phyloP scores from a whole-genome alignment of 768 basidiomycete genomes.

The Amanita thiersii region DNA sequence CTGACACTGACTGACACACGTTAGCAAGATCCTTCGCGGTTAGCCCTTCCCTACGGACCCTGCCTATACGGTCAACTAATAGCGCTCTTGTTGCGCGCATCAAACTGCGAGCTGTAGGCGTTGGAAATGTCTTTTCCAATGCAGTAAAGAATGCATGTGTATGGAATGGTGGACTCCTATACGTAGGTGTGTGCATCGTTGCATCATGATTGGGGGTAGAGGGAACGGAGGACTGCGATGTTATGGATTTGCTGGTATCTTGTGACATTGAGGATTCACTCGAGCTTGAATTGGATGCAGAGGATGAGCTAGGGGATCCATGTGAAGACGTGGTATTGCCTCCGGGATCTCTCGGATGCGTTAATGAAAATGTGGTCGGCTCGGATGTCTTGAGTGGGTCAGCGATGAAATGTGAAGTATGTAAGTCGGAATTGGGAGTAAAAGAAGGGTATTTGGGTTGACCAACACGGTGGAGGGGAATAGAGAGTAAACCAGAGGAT shows the following conservation, averaged over 20 bases:
- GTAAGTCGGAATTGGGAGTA: neutral
- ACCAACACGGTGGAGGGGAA: neutral
- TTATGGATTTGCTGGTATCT: neutral
- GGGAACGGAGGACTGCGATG: neutral
- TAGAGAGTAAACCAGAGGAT: too few relatives aligned
- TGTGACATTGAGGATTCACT: neutral
- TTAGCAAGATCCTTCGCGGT: slow-evolving; percentile 76
- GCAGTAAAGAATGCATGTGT: slow-evolving; percentile 71
- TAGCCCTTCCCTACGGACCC: slow-evolving; percentile 65
- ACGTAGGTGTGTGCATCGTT: slow-evolving; percentile 22
- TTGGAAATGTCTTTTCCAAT: slow-evolving; percentile 68
- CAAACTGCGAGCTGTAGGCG: slow-evolving; percentile 63
- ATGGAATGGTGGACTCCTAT: slow-evolving; percentile 71
- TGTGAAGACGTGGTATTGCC: slow-evolving; percentile 13
- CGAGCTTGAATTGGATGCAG: slow-evolving; percentile 11
- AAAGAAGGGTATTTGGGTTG: neutral
- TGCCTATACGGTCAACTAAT: slow-evolving; percentile 67
- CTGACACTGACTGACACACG: slow-evolving; percentile 33
- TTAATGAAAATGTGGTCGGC: slow-evolving; percentile 1
- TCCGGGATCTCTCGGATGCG: slow-evolving; percentile 4
- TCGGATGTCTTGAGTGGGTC: slow-evolving; percentile 1
- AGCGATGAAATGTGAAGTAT: neutral
- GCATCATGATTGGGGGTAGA: slow-evolving; percentile 1
- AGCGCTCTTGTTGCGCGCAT: slow-evolving; percentile 81
- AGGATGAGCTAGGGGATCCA: slow-evolving; percentile 9